Conservation (phyloP, 495 filamentous ascomycete species). For the Immersiella caudata region DNA sequence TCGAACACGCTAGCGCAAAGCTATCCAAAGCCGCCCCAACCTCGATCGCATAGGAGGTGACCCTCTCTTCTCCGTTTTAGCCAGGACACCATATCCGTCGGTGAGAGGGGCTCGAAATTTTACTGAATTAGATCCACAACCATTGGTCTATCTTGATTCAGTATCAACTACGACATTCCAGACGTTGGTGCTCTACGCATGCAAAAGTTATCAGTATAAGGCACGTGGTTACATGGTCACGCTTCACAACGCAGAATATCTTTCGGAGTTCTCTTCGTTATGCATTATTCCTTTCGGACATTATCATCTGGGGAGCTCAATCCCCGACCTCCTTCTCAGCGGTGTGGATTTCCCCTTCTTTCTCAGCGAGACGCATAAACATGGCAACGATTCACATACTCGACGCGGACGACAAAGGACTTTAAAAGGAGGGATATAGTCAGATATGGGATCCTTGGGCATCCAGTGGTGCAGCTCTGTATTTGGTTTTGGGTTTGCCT, state of each 20-base stretch:
- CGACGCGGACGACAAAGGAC: neutral
- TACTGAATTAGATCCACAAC: neutral
- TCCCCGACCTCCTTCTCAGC: neutral
- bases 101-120: neutral
- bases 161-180: neutral
- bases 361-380: neutral
- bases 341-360: neutral
- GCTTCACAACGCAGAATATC: neutral
- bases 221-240: neutral
- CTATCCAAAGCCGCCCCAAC: neutral
- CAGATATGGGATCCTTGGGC: neutral
- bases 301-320: neutral
- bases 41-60: neutral
- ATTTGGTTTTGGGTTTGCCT: neutral
- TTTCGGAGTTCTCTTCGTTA: neutral
- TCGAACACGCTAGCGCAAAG: slow-evolving; percentile 20
- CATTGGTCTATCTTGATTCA: neutral
- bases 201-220: neutral
- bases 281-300: slow-evolving; percentile 2
- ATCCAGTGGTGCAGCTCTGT: neutral
- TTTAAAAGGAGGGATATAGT: neutral
- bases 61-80: neutral
- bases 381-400: neutral
- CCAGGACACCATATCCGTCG: no score
- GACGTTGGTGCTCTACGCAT: neutral